phyloP scores from a whole-genome alignment of 176 grass and related monocot genomes.

The Pontederia crassipes region DNA sequence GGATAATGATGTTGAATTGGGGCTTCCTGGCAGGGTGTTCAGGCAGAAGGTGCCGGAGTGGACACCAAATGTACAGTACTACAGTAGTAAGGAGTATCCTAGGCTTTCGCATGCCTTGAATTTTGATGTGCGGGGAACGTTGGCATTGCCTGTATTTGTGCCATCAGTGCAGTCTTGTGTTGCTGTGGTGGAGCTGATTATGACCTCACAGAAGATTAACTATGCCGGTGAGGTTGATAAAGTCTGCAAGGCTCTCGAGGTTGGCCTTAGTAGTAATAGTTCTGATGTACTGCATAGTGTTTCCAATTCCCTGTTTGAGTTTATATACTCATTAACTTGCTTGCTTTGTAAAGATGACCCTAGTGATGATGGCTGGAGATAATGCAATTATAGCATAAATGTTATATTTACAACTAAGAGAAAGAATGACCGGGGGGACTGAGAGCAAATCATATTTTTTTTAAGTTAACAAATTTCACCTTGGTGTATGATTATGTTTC shows the following conservation, averaged over 20 bases:
- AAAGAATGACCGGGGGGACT: too few species aligned
- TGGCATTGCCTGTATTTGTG: slow-evolving; percentile 91
- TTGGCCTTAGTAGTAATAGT: slow-evolving; percentile 18
- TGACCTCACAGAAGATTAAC: slow-evolving; percentile 95
- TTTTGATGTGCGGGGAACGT: slow-evolving; percentile 80
- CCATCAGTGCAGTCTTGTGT: slow-evolving; percentile 60
- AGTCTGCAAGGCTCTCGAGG: slow-evolving; percentile 99
- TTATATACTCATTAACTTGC: too few species aligned
- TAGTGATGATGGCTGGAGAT: too few species aligned
- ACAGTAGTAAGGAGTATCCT: slow-evolving; percentile 70
- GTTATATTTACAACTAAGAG: too few species aligned
- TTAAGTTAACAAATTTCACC: too few species aligned
- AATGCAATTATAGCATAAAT: too few species aligned
- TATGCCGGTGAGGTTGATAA: slow-evolving; percentile 81
- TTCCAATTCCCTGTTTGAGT: slow-evolving; percentile 1
- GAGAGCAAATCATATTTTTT: too few species aligned
- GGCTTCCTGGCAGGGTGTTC: slow-evolving; percentile 83
- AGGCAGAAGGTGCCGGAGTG: slow-evolving; percentile 89
- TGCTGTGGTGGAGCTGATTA: slow-evolving; percentile 93
- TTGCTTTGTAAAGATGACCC: too few species aligned
- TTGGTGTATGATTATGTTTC: too few species aligned
- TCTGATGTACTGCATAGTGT: slow-evolving; percentile 3
- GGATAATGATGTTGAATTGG: slow-evolving; percentile 52
- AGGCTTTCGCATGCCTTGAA: slow-evolving; percentile 81
- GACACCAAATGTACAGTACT: slow-evolving; percentile 96